These are phyloP conservation scores for Glaciozyma martinii DNA, from an alignment of 768 basidiomycete species.

Conservation along the genomic window DNA sequence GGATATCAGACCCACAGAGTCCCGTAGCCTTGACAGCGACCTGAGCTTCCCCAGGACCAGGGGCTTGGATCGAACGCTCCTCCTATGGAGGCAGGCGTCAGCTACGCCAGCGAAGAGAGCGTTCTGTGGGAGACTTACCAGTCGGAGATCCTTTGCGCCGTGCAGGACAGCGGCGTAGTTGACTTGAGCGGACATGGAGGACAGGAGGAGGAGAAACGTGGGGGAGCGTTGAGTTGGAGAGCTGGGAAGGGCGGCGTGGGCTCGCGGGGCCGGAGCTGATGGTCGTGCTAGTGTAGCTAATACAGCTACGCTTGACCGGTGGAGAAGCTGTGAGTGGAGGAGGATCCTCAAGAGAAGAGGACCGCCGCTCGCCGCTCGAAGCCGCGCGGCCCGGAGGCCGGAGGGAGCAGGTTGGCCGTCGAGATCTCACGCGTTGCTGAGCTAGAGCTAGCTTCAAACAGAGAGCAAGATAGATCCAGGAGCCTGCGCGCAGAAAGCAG, in stretches of 20 bases:
- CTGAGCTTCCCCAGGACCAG: slow-evolving; percentile 64
- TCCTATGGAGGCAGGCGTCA: slow-evolving; percentile 39
- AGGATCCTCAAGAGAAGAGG: no score
- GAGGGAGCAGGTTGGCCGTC: no score
- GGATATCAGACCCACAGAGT: slow-evolving; percentile 69
- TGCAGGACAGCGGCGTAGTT: slow-evolving; percentile 69
- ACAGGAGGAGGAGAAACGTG: background rate
- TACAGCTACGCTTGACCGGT: no score
- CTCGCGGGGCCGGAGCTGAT: no score
- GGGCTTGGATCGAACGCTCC: slow-evolving; percentile 61
- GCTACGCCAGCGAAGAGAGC: background rate
- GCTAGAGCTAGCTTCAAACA: no score
- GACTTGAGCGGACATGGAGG: background rate
- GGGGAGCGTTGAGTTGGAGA: background rate
- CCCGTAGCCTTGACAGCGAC: slow-evolving; percentile 74
- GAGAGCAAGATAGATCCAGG: no score
- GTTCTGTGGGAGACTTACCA: slow-evolving; percentile 40
- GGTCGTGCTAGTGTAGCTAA: no score
- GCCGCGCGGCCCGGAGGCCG: no score
- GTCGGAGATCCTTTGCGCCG: slow-evolving; percentile 69
- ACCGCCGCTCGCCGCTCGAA: no score
- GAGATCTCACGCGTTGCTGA: no score
- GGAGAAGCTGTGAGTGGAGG: no score
- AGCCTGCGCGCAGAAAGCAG: no score
- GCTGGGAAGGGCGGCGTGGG: background rate